A percentile compares a stretch with the other conserved stretches of the same genome.
Conservation (phyloP, 306 rosid genomes). For the Cicer judaicum region DNA sequence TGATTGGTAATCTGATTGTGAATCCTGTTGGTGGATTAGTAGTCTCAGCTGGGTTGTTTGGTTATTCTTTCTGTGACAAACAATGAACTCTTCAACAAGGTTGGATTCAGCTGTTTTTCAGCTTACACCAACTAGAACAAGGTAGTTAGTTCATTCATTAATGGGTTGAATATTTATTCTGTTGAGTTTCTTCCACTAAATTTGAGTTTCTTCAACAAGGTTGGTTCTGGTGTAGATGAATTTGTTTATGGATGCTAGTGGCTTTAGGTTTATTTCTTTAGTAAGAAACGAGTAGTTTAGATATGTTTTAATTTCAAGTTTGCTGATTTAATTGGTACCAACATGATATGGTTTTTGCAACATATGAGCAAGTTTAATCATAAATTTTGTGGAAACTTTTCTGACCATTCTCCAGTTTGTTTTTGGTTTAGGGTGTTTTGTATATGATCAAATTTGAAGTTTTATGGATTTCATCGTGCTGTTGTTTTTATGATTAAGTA, state of each 20-base stretch:
- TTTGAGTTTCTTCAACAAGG: neutral
- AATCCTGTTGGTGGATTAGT: conserved; percentile 41
- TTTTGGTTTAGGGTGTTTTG: conserved; percentile 9
- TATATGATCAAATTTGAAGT: conserved; percentile 33
- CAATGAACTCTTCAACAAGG: conserved; percentile 75
- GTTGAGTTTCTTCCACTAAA: neutral
- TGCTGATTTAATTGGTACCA: conserved; percentile 27
- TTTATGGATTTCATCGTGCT: conserved; percentile 24
- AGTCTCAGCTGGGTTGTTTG: conserved; percentile 37
- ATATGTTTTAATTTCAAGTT: conserved; percentile 3
- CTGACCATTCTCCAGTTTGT: neutral
- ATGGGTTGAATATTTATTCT: conserved; percentile 30
- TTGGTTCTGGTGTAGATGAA: conserved; percentile 20
- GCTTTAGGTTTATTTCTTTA: conserved; percentile 31
- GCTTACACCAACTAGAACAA: conserved; percentile 96
- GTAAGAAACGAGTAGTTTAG: neutral
- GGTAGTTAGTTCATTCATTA: conserved; percentile 48
- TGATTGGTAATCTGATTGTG: conserved; percentile 40
- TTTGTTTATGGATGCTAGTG: conserved; percentile 24
- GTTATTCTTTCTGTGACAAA: conserved; percentile 36
- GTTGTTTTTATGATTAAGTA: conserved; percentile 1
- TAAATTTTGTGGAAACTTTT: neutral
- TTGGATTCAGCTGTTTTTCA: conserved; percentile 90
- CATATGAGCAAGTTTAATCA: neutral
- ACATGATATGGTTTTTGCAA: conserved; percentile 16